Base-by-base conservation (phyloP, 2,329 filamentous ascomycete genomes). In the Stemphylium lycopersici region DNA sequence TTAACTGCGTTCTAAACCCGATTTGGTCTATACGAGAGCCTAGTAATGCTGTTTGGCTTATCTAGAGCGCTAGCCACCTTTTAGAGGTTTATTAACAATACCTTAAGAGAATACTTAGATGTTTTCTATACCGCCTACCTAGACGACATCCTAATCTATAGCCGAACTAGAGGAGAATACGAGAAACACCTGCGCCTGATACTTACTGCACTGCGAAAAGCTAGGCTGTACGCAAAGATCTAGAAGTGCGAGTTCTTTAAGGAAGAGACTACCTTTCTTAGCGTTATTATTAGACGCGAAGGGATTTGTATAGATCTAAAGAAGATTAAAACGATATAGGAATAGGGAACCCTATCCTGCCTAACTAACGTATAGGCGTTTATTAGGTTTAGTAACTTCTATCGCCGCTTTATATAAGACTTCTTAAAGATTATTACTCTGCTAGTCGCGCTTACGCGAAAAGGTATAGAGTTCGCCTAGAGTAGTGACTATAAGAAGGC, bases 81-180 rank as follows among this genome's bases (percentile, higher is more conserved):
- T n/a, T n/a, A n/a, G n/a, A n/a, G n/a, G n/a, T n/a, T n/a, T n/a
- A 48, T 48, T 34, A 48, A 48, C 16, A 6, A 32, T 4, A 40
- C 36, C 11, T 13, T 48, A 13, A 4, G 10, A n/a, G 15, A 40
- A 11, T 26, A 33, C 13, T 11, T 48, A 5, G 18, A 48, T 11
- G 16, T 40, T 10, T 33, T 40, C 26, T 48, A 10, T 24, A 48
- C 37, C 11, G 13, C 29, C 5, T 48, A 48, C 29, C 18, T 48
- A 20, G 37, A 48, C 16, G n/a, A 41, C 10, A 24, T 48, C 10
- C 18, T 48, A 10, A 41, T 48, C 12, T 48, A 48, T 16, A 29
- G 24, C 26, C 2, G 7, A n/a, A 48, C 36, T 11, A 33, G 11
- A 24, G 6, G 7, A 10, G 20, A 48, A 12, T 12, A 48, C 16